phyloP scores from a whole-genome alignment of 1,139 yeast species.

The Hemisphaericaspora lyxosophila region DNA sequence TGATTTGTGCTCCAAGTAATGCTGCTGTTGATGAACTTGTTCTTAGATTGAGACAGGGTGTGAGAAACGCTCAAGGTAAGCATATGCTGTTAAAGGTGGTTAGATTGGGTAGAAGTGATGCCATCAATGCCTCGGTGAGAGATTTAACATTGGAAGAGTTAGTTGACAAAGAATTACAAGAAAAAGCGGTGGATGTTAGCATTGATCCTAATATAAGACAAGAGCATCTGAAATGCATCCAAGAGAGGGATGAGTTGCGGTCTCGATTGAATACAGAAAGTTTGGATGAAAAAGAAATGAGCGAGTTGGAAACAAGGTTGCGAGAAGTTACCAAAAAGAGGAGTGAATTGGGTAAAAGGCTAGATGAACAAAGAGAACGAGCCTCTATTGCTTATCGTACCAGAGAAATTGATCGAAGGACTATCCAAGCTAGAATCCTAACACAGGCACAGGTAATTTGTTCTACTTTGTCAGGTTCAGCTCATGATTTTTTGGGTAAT shows the following conservation, averaged over 20 bases:
- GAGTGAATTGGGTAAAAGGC: constrained; percentile 66
- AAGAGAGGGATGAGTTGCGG: constrained; percentile 51
- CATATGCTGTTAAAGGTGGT: constrained; percentile 67
- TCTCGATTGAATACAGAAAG: constrained; percentile 32
- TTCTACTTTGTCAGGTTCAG: constrained; percentile 91
- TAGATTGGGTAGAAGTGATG: constrained; percentile 90
- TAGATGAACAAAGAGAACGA: constrained; percentile 79
- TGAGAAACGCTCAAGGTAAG: constrained; percentile 58
- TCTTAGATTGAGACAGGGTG: constrained; percentile 77
- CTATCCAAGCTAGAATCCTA: constrained; percentile 69
- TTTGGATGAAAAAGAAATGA: constrained; percentile 39
- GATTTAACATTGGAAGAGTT: constrained; percentile 86
- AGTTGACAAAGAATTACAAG: constrained; percentile 65
- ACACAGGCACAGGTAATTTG: constrained; percentile 86
- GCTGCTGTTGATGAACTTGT: constrained; percentile 98
- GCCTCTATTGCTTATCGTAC: constrained; percentile 68
- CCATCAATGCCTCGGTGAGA: constrained; percentile 76
- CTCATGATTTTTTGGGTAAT: constrained; percentile 79
- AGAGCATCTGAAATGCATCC: constrained; percentile 52
- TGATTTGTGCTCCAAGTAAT: constrained; percentile 97
- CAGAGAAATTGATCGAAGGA: constrained; percentile 75
- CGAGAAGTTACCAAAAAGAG: constrained; percentile 59
- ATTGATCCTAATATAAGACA: constrained; percentile 50
- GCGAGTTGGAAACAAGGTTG: constrained; percentile 45
- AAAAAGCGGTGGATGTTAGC: constrained; percentile 35